phyloP scores from a whole-genome alignment of 257 asterid genomes.

The Echites panduratus region DNA sequence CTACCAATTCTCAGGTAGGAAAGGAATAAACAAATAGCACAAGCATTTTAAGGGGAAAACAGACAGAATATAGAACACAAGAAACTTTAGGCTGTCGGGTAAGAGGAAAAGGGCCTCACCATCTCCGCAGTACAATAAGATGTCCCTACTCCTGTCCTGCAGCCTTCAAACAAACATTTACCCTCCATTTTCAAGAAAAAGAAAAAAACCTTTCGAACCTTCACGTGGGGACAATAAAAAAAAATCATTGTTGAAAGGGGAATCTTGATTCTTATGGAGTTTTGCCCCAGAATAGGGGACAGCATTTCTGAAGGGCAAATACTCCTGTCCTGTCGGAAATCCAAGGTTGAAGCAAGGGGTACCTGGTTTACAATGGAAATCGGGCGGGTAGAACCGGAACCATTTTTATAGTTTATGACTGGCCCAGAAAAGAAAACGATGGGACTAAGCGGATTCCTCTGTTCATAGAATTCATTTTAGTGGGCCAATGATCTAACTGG shows the following conservation, averaged over 20 bases:
- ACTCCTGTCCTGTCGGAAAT: not conserved
- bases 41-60: not conserved
- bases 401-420: no score
- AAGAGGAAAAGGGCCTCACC: slow-evolving; percentile 10
- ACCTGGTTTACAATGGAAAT: not conserved
- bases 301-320: not conserved
- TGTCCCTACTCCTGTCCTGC: not conserved
- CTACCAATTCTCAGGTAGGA: not conserved
- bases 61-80: not conserved
- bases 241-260: not conserved
- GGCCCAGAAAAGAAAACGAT: no score
- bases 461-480: no score
- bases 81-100: not conserved
- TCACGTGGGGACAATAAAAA: slow-evolving; percentile 8
- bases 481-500: no score
- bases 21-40: not conserved
- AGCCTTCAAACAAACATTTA: not conserved
- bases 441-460: not conserved
- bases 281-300: not conserved
- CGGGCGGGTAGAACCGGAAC: not conserved
- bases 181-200: not conserved
- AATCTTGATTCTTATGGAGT: not conserved
- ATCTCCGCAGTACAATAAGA: not conserved
- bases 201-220: not conserved
- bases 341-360: not conserved